Evolutionary conservation across 2,329 filamentous ascomycete species (phyloP).

Genomic region (Akanthomyces lecanii): DNA sequence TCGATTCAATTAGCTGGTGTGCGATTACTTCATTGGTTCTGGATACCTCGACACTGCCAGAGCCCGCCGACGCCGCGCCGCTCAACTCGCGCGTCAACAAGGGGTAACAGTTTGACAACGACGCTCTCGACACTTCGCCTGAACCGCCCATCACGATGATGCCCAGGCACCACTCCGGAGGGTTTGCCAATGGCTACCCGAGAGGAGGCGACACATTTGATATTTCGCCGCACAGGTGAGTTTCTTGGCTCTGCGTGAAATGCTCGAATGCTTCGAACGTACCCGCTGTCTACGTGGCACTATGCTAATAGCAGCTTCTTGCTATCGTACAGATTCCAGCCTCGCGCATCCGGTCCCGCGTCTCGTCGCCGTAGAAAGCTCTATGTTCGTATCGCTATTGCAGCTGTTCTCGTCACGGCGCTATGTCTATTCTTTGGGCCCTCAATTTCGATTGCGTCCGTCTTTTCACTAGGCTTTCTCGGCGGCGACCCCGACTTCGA

Average conservation of each 20-base stretch:
- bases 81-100: conserved; percentile 15
- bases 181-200: conserved; percentile 81
- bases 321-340: conserved; percentile 66
- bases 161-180: conserved; percentile 72
- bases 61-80: conserved; percentile 9
- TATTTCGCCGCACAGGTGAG: conserved; percentile 84
- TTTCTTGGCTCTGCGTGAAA: conserved; percentile 5
- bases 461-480: conserved; percentile 66
- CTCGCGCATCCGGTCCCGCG: conserved; percentile 68
- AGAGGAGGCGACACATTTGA: conserved; percentile 72
- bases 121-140: neutral
- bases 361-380: conserved; percentile 70
- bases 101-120: conserved; percentile 10
- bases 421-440: conserved; percentile 75
- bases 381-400: conserved; percentile 61
- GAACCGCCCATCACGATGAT: conserved; percentile 59
- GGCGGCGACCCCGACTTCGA: conserved; percentile 66
- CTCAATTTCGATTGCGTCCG: conserved; percentile 56
- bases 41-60: neutral
- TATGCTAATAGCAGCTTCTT: conserved; percentile 1
- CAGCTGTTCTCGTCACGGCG: conserved; percentile 55
- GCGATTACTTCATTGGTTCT: neutral
- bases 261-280: neutral
- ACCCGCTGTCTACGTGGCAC: neutral
- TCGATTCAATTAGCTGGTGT: neutral